Conservation (phyloP, 148 eudicot genomes). For the Chenopodium quinoa region DNA sequence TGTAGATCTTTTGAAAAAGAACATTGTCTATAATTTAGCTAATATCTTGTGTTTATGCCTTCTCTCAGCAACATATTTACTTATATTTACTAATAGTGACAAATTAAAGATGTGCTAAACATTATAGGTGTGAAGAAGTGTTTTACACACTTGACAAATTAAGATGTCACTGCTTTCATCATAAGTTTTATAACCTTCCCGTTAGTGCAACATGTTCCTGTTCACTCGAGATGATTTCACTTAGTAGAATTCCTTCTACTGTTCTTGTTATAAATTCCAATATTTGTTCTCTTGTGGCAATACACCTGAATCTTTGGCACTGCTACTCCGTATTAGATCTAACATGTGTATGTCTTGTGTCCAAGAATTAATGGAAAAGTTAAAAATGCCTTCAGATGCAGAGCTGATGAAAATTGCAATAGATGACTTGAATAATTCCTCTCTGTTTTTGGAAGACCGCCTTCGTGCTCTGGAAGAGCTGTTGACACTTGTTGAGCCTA, state of each 20-base stretch:
- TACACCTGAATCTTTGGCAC: neutral
- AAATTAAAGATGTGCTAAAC: neutral
- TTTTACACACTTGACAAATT: neutral
- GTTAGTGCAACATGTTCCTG: neutral
- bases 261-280: neutral
- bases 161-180: neutral
- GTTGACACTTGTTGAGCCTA: conserved; percentile 79
- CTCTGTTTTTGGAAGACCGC: conserved; percentile 63
- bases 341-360: conserved; percentile 15
- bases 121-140: neutral
- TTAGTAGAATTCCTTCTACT: no score
- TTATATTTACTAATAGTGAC: neutral
- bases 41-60: neutral
- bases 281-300: neutral
- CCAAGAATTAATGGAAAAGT: conserved; percentile 80
- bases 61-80: neutral
- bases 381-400: conserved; percentile 88
- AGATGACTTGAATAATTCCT: conserved; percentile 74
- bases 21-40: neutral
- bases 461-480: conserved; percentile 81
- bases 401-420: conserved; percentile 82
- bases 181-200: no score
- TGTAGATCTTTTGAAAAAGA: neutral
- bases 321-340: neutral
- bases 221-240: neutral